Evolutionary conservation across 2,329 filamentous ascomycete genomes (phyloP), one percentile per base, ranked within the genome.

Genomic region (Alternaria sp.): DNA sequence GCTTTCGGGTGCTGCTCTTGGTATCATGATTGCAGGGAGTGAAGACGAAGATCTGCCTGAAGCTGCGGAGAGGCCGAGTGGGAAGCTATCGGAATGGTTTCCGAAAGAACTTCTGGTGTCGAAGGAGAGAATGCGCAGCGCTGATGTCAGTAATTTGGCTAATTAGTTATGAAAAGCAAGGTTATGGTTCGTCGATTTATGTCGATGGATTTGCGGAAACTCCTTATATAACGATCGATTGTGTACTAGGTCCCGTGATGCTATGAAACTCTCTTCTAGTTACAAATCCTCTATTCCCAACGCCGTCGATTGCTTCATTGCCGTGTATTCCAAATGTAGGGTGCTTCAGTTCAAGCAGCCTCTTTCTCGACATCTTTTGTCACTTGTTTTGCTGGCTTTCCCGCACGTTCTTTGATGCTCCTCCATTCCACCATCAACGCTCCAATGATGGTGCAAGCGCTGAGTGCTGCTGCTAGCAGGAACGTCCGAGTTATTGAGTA

Each of bases 401-500:
- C 46, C 1, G 33, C 46, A 10, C 30, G 14, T 23, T 58, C 57
- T 7, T 69, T 70, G 23, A 92, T 88, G 66, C 83, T 89, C 72
- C 82, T 85, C 88, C 88, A 92, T 77, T 91, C 87, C 71, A 91
- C 84, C 6, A 79, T 75, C 2, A 84, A 63, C 0, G 84, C 81
- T 0, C 87, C 88, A 6, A 90, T 30, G 10, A 90, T 80, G 6
- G 82, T 84, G 4, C 88, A 66, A 18, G 82, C 82, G 2, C 84
- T 82, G 70, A 89, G 80, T 2, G 85, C 84, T n/a, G 89, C 79
- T 2, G 83, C 84, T 9, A 91, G 84, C 60, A 87, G 83, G 71
- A 90, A 92, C 0, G 85, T 84, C 53, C 84, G 78, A 1, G 83
- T 83, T 21, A 92, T 75, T 0, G 88, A 82, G 21, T 82, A 77